Evolutionary conservation across 2,329 filamentous ascomycete genomes (phyloP).

Genomic region (Penicillium psychrosexuale): DNA sequence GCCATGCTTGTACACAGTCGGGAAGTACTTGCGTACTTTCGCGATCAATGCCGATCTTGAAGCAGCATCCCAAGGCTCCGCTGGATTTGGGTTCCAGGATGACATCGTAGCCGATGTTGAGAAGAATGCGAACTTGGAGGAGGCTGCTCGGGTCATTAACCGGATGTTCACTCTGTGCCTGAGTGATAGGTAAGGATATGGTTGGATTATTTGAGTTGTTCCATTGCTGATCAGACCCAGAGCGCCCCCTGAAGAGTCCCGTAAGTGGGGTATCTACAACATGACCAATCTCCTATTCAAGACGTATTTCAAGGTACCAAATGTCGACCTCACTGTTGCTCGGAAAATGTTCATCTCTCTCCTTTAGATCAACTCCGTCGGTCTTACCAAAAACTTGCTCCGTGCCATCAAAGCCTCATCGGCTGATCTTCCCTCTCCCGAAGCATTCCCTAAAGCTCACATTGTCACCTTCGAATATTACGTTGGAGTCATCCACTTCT

Average conservation of each 20-base stretch:
- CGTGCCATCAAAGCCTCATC: constrained; percentile 74
- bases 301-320: constrained; percentile 78
- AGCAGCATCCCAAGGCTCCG: constrained; percentile 48
- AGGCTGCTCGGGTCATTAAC: constrained; percentile 86
- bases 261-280: constrained; percentile 98
- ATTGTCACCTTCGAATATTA: constrained; percentile 97
- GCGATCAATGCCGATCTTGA: constrained; percentile 87
- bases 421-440: constrained; percentile 75
- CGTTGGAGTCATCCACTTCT: constrained; percentile 84
- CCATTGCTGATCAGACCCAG: constrained; percentile 44
- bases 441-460: constrained; percentile 81
- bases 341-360: constrained; percentile 5
- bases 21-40: constrained; percentile 81
- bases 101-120: constrained; percentile 74
- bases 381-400: constrained; percentile 85
- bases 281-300: constrained; percentile 95
- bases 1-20: constrained; percentile 81
- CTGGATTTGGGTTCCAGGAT: constrained; percentile 63
- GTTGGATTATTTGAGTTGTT: background rate
- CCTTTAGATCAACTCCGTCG: constrained; percentile 72
- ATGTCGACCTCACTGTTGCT: background rate
- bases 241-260: constrained; percentile 78
- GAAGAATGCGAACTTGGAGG: constrained; percentile 81
- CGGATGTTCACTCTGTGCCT: constrained; percentile 88
- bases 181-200: constrained; percentile 68